Evolutionary conservation across 306 rosid genomes (phyloP), one percentile per base, ranked within the genome.

Genomic region (Neltuma alba): DNA sequence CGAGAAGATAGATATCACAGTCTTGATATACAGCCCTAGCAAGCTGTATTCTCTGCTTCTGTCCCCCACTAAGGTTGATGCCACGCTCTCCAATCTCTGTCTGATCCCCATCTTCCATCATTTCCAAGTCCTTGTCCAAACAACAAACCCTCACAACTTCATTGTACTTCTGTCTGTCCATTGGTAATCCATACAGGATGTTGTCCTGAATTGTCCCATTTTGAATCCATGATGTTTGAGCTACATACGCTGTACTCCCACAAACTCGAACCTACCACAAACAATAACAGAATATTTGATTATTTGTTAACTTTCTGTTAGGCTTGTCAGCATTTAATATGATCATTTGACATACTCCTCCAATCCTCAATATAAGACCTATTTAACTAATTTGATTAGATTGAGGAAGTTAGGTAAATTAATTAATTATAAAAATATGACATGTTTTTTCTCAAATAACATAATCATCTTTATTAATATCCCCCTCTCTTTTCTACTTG

Each of bases 21-120:
- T 93, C 91, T 75, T 93, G 97, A 80, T 89, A 93, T 6, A 91
- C 91, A 65, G 94, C 97, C 85, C 97, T 75, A n/a, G 96, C 96
- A 69, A 93, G 96, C 83, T 93, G 97, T 75, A 93, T 89, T n/a
- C n/a, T n/a, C n/a, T n/a, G n/a, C n/a, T n/a, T n/a, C n/a, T n/a
- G n/a, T n/a, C n/a, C n/a, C n/a, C 61, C 97, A 45, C 88, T 93
- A 20, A 93, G 79, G 82, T 93, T 93, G 87, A 93, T 93, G 36
- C 97, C 97, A 2, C 97, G 93, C 85, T 93, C 97, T 64, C 97
- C 97, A 42, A 93, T 93, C 90, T 93, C 97, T 0, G 94, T 91
- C 63, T 91, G 94, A 81, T 93, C 97, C 73, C 96, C 94, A 28
- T 71, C 75, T 60, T 93, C 97, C 94, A 93, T 91, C 92, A 91